These are phyloP conservation scores for Arthrobotrys musiformis DNA, from an alignment of 2,329 filamentous ascomycete species.

Conservation along the genomic window DNA sequence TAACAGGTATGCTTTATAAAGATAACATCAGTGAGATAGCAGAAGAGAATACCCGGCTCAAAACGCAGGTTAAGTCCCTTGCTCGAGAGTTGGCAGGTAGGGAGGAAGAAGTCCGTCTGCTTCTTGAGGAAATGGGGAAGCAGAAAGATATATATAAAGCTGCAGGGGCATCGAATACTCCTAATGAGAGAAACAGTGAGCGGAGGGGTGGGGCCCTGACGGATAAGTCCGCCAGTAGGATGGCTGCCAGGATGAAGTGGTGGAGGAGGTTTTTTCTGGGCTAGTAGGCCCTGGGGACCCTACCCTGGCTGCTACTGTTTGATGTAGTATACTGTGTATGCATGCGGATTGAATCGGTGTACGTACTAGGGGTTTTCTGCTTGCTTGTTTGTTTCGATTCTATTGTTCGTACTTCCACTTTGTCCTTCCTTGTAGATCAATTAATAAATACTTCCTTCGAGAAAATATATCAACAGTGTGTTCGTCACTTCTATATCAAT, in stretches of 20 bases:
- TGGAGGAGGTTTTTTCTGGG: slow-evolving; percentile 23
- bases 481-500: too few species aligned
- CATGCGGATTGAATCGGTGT: too few species aligned
- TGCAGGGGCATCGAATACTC: too few species aligned
- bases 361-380: too few species aligned
- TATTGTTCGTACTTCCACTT: too few species aligned
- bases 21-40: neutral
- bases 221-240: slow-evolving; percentile 22
- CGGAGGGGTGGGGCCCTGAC: neutral
- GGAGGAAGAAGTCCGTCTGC: slow-evolving; percentile 31
- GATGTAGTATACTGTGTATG: too few species aligned
- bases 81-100: slow-evolving; percentile 16
- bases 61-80: slow-evolving; percentile 35
- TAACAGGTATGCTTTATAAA: neutral
- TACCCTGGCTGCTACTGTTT: too few species aligned
- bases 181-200: neutral
- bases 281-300: slow-evolving; percentile 11
- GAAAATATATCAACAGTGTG: too few species aligned
- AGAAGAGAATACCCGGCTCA: slow-evolving; percentile 24
- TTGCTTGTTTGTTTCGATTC: too few species aligned
- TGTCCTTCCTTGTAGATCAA: too few species aligned
- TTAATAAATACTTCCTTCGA: too few species aligned
- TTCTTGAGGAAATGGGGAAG: slow-evolving; percentile 4
- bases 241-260: slow-evolving; percentile 25
- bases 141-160: neutral